Conservation (phyloP, 75 land plant species). For the Selaginella moellendorffii region DNA sequence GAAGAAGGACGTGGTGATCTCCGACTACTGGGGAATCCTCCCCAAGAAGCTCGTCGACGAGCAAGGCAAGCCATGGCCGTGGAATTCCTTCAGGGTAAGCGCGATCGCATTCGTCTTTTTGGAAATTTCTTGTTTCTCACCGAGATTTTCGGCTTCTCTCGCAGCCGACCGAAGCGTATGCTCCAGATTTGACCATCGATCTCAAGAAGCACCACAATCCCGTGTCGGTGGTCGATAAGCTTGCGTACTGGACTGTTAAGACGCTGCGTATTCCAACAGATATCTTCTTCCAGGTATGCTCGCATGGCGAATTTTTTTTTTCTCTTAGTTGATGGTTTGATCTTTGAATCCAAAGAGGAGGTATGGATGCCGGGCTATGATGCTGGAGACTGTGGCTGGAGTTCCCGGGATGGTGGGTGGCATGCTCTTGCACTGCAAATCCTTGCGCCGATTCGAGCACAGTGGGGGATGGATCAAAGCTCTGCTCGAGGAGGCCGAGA, state of each 20-base stretch:
- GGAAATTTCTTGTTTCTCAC: background rate
- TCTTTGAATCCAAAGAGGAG: background rate
- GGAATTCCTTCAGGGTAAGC: slow-evolving; percentile 9
- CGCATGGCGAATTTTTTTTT: background rate
- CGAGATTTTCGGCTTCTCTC: too few species aligned
- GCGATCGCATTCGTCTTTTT: background rate
- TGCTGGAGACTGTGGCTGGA: slow-evolving; percentile 4
- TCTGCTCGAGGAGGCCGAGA: slow-evolving; percentile 1
- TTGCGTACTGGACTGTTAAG: background rate
- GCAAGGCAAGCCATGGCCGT: background rate
- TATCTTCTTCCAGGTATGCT: slow-evolving; percentile 1
- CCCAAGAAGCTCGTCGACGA: background rate
- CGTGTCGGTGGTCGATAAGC: background rate
- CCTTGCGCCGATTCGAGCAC: background rate
- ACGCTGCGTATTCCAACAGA: background rate
- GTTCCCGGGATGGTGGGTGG: slow-evolving; percentile 9
- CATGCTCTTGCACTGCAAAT: background rate
- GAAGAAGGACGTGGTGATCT: background rate
- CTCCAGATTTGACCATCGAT: background rate
- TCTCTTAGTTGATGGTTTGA: background rate
- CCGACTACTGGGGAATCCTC: slow-evolving; percentile 4
- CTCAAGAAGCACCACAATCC: background rate
- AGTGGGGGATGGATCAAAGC: slow-evolving; percentile 10
- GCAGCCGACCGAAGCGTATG: background rate
- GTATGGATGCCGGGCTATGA: background rate